Evolutionary conservation across 768 basidiomycete species (phyloP).

Genomic region (Saitozyma podzolica): DNA sequence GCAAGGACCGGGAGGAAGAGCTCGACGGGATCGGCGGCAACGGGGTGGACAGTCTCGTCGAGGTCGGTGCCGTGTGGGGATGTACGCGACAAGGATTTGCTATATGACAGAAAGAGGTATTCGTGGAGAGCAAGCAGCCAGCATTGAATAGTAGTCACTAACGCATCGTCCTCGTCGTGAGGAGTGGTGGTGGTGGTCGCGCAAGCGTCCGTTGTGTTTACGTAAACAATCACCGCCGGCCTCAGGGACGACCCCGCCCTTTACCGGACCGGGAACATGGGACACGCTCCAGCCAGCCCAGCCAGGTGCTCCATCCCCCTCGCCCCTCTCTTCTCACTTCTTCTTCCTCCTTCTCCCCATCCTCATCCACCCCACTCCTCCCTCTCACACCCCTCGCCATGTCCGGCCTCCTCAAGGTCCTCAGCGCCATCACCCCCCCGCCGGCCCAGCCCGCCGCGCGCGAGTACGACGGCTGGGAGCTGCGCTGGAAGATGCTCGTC

Average conservation of each 20-base stretch:
- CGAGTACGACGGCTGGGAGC: slow-evolving; percentile 72
- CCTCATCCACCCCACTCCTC: neutral
- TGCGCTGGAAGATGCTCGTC: slow-evolving; percentile 69
- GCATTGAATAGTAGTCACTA: too few species aligned
- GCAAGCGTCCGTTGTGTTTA: too few species aligned
- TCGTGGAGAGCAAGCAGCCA: too few species aligned
- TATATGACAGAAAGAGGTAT: too few species aligned
- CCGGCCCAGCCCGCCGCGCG: slow-evolving; percentile 57
- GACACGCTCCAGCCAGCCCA: neutral
- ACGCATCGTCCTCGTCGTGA: too few species aligned
- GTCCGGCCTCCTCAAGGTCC: slow-evolving; percentile 20
- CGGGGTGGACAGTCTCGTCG: too few species aligned
- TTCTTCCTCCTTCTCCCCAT: neutral
- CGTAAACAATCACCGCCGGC: too few species aligned
- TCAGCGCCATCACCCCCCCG: slow-evolving; percentile 54
- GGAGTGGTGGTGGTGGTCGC: too few species aligned
- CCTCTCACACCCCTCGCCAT: slow-evolving; percentile 2
- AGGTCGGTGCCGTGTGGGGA: too few species aligned
- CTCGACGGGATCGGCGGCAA: too few species aligned
- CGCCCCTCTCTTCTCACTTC: neutral
- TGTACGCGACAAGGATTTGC: too few species aligned
- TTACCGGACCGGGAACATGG: neutral
- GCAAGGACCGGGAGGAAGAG: too few species aligned
- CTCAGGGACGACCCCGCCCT: neutral
- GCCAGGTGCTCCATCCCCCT: neutral